Conservation (phyloP, 257 asterid genomes). For the Cynanchum wilfordii region DNA sequence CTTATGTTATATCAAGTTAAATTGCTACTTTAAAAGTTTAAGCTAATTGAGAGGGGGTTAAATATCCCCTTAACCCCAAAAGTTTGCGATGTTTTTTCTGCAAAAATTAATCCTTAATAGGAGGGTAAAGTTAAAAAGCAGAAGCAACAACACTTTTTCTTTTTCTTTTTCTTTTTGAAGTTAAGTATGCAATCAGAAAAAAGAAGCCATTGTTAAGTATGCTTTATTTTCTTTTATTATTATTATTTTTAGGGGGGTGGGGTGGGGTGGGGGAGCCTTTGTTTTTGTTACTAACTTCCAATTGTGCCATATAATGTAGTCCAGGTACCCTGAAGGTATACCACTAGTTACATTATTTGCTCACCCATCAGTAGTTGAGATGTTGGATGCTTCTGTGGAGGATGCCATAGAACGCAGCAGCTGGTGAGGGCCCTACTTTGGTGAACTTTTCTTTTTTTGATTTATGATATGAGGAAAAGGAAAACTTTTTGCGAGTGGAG, state of each 20-base stretch:
- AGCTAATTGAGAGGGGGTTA: too few species aligned
- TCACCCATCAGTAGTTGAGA: constrained; percentile 75
- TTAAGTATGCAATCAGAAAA: neutral
- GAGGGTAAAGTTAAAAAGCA: neutral
- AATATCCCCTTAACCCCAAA: neutral
- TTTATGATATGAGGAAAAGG: neutral
- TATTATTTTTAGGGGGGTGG: too few species aligned
- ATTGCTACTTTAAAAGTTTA: too few species aligned
- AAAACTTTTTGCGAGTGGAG: neutral
- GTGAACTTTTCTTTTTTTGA: neutral
- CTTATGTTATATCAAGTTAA: too few species aligned
- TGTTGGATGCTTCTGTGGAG: constrained; percentile 86
- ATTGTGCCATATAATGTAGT: constrained; percentile 39
- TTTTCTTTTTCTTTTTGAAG: neutral
- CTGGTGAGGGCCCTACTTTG: constrained; percentile 58
- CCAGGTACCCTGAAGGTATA: constrained; percentile 92
- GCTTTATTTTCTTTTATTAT: neutral
- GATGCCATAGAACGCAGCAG: constrained; percentile 85
- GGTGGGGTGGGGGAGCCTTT: too few species aligned
- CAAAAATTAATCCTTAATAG: neutral
- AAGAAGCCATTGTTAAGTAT: neutral
- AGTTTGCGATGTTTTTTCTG: neutral
- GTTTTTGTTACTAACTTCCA: constrained; percentile 23
- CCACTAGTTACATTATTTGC: constrained; percentile 69
- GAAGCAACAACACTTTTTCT: neutral